Evolutionary conservation across 495 filamentous ascomycete genomes (phyloP).

Genomic region (Aspergillus sparsus): DNA sequence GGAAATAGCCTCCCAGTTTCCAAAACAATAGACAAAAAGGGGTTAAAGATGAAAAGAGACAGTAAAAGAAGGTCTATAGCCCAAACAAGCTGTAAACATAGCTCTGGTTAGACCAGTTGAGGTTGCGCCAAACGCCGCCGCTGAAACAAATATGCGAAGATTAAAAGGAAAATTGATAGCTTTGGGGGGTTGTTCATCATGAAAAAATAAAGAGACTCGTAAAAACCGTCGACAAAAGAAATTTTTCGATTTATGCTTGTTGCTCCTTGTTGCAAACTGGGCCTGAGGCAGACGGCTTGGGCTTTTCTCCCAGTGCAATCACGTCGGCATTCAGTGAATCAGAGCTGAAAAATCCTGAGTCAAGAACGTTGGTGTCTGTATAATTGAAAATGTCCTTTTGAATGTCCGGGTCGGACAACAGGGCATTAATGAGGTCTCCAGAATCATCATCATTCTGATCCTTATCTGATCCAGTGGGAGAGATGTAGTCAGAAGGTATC

Average conservation of each 20-base stretch:
- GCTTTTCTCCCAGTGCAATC: conserved; percentile 26
- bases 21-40: not conserved
- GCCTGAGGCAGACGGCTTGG: conserved; percentile 23
- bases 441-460: conserved; percentile 29
- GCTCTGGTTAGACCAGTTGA: conserved; percentile 2
- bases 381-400: conserved; percentile 40
- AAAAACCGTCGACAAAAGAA: conserved; percentile 19
- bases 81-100: not conserved
- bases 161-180: conserved; percentile 9
- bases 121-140: conserved; percentile 41
- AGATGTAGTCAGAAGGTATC: conserved; percentile 42
- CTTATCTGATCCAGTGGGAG: conserved; percentile 34
- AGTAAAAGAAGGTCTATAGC: conserved; percentile 6
- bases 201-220: conserved; percentile 27
- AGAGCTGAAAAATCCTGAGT: conserved; percentile 47
- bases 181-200: conserved; percentile 5
- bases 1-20: not conserved
- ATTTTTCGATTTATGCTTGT: conserved; percentile 7
- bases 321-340: conserved; percentile 35
- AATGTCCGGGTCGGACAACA: conserved; percentile 41
- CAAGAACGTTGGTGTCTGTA: conserved; percentile 30
- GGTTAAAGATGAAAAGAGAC: not conserved
- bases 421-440: conserved; percentile 41
- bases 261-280: conserved; percentile 20
- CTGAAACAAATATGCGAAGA: conserved; percentile 27